phyloP scores from a whole-genome alignment of 2,329 filamentous ascomycete genomes.

The Moelleriella libera region DNA sequence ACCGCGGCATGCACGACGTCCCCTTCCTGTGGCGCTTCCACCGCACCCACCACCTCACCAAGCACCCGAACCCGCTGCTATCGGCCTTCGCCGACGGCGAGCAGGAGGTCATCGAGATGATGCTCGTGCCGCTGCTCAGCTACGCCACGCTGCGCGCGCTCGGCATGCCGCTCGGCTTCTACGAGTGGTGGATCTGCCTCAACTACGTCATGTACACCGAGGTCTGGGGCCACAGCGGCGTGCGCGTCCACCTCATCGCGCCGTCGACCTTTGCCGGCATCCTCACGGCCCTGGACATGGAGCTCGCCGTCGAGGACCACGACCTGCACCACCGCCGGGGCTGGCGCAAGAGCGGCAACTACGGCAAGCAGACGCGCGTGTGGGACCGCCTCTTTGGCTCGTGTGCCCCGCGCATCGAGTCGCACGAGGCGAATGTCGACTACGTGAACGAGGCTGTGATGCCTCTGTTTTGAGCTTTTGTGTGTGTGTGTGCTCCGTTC shows the following conservation, averaged over 20 bases:
- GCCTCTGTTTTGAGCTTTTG: constrained; percentile 12
- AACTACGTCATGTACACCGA: constrained; percentile 26
- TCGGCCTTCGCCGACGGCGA: constrained; percentile 22
- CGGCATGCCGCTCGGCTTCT: constrained; percentile 28
- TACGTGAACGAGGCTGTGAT: constrained; percentile 12
- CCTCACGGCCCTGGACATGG: constrained; percentile 15
- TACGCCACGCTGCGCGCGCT: constrained; percentile 16
- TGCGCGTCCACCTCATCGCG: constrained; percentile 20
- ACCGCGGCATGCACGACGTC: constrained; percentile 24
- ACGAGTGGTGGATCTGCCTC: constrained; percentile 30
- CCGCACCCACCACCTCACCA: constrained; percentile 28
- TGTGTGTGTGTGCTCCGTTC: too few species aligned
- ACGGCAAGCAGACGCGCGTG: constrained; percentile 9
- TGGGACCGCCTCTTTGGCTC: constrained; percentile 23
- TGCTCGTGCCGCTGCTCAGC: constrained; percentile 22
- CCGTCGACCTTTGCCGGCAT: constrained; percentile 18
- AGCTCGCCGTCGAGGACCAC: constrained; percentile 26
- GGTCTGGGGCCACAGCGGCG: constrained; percentile 21
- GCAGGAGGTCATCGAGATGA: constrained; percentile 26
- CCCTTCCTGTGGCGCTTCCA: constrained; percentile 25
- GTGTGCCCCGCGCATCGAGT: constrained; percentile 20
- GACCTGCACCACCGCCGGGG: constrained; percentile 22
- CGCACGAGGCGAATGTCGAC: constrained; percentile 14
- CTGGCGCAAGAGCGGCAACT: constrained; percentile 20
- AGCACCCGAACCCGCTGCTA: constrained; percentile 20